Evolutionary conservation across 805 yeast genomes (phyloP), one percentile per base, ranked within the genome.

Genomic region (Candida gorgasii): DNA sequence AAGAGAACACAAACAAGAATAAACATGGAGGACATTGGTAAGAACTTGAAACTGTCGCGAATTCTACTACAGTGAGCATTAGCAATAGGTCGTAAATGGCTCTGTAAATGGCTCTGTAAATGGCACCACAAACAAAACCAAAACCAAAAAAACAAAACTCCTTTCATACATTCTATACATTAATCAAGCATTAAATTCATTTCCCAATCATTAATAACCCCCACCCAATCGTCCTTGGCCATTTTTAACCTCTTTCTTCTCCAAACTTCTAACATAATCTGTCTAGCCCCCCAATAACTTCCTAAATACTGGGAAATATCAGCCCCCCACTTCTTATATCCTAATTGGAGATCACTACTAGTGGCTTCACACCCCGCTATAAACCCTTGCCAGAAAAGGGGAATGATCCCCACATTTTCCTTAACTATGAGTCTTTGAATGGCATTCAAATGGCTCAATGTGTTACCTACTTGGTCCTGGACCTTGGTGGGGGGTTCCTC

Each of bases 331-430:
- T 72, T 69, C 54, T 79, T 82, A 63, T 79, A 87, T 31, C 88
- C 82, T 45, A 73, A 63, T 49, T 86, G 92, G 27, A 82, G 61
- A 26, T 69, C 70, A 1, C 61, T 52, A 5, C 82, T 78, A 45
- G 78, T 75, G 8, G 89, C 84, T 47, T 86, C 89, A 54, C 93
- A 84, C 0, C 95, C 96, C 1, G 92, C 89, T 33, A 89, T 83
- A 51, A 89, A 89, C 0, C 93, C 95, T 55, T 86, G 92, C 93
- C 96, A 89, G 52, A 87, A 80, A 24, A 87, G 65, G 3, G 97
- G 96, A 26, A 84, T 78, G 39, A 80, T 79, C 15, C 84, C 75
- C 1, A 83, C 80, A 40, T 69, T 66, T 18, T 78, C 80, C 15
- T 72, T 63, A 5, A 75, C 74, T 24, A 83, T 79, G 37, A 86